These are phyloP conservation scores for Clarireedia hainanense DNA, from an alignment of 2,329 filamentous ascomycete species.

Conservation along the genomic window DNA sequence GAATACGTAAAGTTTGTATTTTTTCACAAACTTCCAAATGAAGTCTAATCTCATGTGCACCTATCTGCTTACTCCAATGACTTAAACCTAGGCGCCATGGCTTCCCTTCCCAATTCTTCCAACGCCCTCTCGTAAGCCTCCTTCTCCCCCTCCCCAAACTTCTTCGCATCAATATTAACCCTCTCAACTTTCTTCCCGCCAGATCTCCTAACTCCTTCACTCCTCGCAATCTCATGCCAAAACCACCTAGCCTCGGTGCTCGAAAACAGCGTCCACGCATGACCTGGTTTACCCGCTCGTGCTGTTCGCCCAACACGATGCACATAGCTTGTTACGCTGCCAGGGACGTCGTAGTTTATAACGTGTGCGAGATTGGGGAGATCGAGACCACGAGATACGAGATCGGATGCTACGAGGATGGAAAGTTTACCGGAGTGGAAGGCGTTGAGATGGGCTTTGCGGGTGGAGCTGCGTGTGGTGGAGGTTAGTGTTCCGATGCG, in stretches of 20 bases:
- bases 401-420: constrained; percentile 82
- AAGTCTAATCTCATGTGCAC: too few species aligned
- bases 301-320: constrained; percentile 90
- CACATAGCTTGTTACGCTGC: constrained; percentile 74
- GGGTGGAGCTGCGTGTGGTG: constrained; percentile 63
- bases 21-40: too few species aligned
- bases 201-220: constrained; percentile 40
- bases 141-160: constrained; percentile 34
- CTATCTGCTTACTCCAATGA: too few species aligned
- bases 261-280: constrained; percentile 80
- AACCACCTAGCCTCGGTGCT: constrained; percentile 81
- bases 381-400: constrained; percentile 88
- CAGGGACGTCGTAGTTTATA: constrained; percentile 87
- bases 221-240: constrained; percentile 69
- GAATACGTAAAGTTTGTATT: too few species aligned
- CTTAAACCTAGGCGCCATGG: constrained; percentile 6
- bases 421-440: constrained; percentile 57
- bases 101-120: constrained; percentile 16
- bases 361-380: constrained; percentile 73
- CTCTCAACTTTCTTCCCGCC: constrained; percentile 36
- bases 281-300: constrained; percentile 65
- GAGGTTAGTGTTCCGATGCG: constrained; percentile 67
- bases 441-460: constrained; percentile 58
- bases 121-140: constrained; percentile 46
- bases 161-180: constrained; percentile 33